Evolutionary conservation across 2,329 filamentous ascomycete species (phyloP), one percentile per base, ranked within the genome.

Genomic region (Emergomyces africanus): DNA sequence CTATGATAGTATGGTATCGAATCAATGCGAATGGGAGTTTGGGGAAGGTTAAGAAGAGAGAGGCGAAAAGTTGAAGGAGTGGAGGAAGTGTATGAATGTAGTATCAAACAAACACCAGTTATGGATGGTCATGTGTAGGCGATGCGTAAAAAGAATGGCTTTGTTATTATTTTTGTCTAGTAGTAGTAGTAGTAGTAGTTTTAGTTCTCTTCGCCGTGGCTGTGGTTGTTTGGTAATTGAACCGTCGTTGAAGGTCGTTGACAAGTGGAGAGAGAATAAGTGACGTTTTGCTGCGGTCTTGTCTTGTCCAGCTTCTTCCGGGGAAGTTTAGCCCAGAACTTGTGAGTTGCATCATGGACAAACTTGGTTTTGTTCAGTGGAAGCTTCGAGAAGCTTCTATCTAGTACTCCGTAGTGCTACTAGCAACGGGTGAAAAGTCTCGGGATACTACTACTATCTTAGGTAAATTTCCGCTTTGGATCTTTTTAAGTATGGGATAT

Each of bases 351-450:
- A 55, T 55, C 54, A 55, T 55, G 54, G 54, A 14, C 9, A 55
- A 55, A 30, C 30, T 30, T 30, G 30, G 25, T 44, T n/a, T 37
- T 33, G 44, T 55, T 42, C 39, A 6, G 46, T 66, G 59, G 71
- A 74, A 73, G 61, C 58, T 74, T 74, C 71, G 61, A 65, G 72
- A 73, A 73, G 61, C 53, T 72, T 73, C 71, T 48, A 64, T 50
- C 25, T 44, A 57, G 37, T 20, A 18, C 18, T 14, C n/a, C 18
- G 5, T 2, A 15, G 28, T n/a, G 39, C n/a, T 25, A 15, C 8
- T 10, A 9, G 41, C n/a, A n/a, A n/a, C n/a, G n/a, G n/a, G n/a
- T n/a, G n/a, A n/a, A n/a, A n/a, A n/a, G n/a, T n/a, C n/a, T n/a
- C n/a, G n/a, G n/a, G n/a, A n/a, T n/a, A n/a, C n/a, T n/a, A n/a